phyloP scores from a whole-genome alignment of 495 filamentous ascomycete species.

The Lepraria neglecta region DNA sequence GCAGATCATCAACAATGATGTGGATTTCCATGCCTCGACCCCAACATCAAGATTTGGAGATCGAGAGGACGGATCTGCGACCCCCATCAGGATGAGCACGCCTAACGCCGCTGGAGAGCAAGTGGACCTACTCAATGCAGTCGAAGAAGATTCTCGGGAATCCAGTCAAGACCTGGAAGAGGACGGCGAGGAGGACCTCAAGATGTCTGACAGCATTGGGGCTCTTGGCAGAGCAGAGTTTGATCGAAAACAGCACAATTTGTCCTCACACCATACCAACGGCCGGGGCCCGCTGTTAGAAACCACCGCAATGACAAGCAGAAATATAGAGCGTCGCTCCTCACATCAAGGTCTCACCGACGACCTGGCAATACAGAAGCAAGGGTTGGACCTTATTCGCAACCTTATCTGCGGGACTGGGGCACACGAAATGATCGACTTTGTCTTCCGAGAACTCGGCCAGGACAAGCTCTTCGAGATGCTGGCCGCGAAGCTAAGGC shows the following conservation, averaged over 20 bases:
- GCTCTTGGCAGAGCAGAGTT: constrained; percentile 31
- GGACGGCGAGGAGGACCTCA: constrained; percentile 61
- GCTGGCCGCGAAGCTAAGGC: constrained; percentile 62
- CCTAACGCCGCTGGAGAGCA: constrained; percentile 60
- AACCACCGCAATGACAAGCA: constrained; percentile 3
- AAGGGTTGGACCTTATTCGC: constrained; percentile 77
- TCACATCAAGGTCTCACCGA: constrained; percentile 57
- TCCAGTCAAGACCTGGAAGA: constrained; percentile 34
- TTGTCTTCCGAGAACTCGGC: constrained; percentile 68
- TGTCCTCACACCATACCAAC: not conserved
- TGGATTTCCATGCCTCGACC: constrained; percentile 37
- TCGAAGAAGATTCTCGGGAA: constrained; percentile 36
- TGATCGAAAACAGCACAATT: constrained; percentile 13
- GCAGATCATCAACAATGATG: constrained; percentile 55
- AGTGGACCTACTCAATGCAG: constrained; percentile 58
- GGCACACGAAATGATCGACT: constrained; percentile 72
- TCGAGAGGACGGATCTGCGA: constrained; percentile 32
- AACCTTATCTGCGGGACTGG: constrained; percentile 75
- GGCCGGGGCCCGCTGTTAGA: constrained; percentile 8
- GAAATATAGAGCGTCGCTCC: constrained; percentile 3
- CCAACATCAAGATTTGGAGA: constrained; percentile 29
- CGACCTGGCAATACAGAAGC: constrained; percentile 80
- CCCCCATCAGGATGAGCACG: constrained; percentile 50
- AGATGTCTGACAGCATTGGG: constrained; percentile 50
- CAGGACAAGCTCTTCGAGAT: constrained; percentile 69